These are phyloP conservation scores for Hemisphaericaspora subhashii DNA, from an alignment of 1,139 yeast species.

Conservation along the genomic window DNA sequence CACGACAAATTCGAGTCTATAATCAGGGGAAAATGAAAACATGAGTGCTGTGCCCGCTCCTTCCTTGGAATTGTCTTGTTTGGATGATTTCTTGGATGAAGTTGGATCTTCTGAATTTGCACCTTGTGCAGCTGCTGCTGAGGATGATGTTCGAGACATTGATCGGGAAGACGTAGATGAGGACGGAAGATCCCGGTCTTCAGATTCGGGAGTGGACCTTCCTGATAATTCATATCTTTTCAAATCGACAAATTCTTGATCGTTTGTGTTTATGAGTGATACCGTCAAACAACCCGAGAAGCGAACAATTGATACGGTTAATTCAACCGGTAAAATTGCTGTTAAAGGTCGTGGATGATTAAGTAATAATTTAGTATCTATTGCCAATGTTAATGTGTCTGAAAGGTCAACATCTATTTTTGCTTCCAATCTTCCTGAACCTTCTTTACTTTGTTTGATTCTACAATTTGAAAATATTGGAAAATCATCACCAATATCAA, in stretches of 20 bases:
- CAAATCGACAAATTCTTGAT: constrained; percentile 30
- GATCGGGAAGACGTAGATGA: background rate
- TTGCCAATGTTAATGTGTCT: constrained; percentile 86
- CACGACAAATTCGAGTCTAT: constrained; percentile 80
- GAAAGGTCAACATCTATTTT: constrained; percentile 91
- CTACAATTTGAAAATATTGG: constrained; percentile 95
- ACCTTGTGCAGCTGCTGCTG: background rate
- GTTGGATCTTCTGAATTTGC: constrained; percentile 1
- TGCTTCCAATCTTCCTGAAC: constrained; percentile 69
- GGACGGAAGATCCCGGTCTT: background rate
- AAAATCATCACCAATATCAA: constrained; percentile 92
- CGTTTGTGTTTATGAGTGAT: constrained; percentile 60
- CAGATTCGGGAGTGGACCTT: constrained; percentile 1
- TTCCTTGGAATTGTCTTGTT: constrained; percentile 12
- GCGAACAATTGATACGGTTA: constrained; percentile 84
- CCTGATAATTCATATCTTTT: constrained; percentile 3
- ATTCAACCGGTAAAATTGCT: constrained; percentile 80
- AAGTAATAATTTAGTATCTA: constrained; percentile 76
- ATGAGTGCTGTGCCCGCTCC: constrained; percentile 66
- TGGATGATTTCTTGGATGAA: constrained; percentile 6
- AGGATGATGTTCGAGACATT: background rate
- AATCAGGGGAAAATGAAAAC: constrained; percentile 90
- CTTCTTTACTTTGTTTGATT: constrained; percentile 57
- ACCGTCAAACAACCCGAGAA: constrained; percentile 92
- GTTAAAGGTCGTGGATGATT: constrained; percentile 85